Evolutionary conservation across 306 rosid species (phyloP).

Genomic region (Acacia crassicarpa): DNA sequence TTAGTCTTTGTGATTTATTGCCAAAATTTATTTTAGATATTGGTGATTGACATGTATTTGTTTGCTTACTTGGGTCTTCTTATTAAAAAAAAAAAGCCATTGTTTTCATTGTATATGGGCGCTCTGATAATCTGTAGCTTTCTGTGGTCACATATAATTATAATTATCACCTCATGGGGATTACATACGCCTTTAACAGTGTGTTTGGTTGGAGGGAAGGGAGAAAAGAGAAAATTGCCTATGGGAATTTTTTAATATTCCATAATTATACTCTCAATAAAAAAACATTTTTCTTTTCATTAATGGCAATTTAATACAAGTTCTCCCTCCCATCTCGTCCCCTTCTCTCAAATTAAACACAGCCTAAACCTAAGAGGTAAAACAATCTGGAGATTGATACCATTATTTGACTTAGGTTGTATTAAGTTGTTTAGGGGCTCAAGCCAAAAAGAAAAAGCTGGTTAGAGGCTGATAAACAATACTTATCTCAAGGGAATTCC

Average conservation of each 20-base stretch:
- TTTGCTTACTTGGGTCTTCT: slow-evolving; percentile 19
- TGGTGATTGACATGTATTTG: slow-evolving; percentile 10
- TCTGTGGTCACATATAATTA: neutral
- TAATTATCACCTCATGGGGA: slow-evolving; percentile 6
- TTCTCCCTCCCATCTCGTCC: no score
- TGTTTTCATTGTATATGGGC: neutral
- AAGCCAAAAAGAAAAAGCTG: neutral
- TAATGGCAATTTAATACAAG: no score
- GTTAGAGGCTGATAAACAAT: slow-evolving; percentile 8
- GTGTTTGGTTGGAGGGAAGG: no score
- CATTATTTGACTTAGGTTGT: neutral
- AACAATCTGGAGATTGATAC: neutral
- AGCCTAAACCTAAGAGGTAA: neutral
- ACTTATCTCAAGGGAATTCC: neutral
- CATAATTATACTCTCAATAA: no score
- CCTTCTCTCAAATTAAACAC: no score
- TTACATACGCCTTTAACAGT: slow-evolving; percentile 2
- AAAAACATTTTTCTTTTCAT: no score
- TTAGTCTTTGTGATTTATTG: neutral
- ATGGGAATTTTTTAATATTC: no score
- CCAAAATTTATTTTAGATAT: neutral
- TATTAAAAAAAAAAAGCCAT: slow-evolving; percentile 1
- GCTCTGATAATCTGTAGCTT: neutral
- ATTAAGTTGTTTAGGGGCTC: neutral
- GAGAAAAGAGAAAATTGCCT: no score